Percentiles rank a stretch among this genome's conserved stretches.
phyloP scores from a whole-genome alignment of 202 grass and related monocot genomes.

The Cymbopogon flexuosus region DNA sequence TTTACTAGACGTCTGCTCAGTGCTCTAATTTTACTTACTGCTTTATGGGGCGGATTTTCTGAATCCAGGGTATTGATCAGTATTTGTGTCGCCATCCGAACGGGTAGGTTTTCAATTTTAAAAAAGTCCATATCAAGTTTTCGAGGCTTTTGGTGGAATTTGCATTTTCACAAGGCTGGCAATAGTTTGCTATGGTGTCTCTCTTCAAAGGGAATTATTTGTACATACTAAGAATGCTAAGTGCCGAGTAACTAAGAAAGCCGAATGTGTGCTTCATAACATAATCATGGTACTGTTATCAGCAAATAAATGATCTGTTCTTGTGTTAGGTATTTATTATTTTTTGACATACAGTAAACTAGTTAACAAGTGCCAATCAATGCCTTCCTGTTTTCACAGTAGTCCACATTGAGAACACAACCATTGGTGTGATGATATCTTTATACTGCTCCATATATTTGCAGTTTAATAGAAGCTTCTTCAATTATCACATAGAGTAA shows the following conservation, averaged over 20 bases:
- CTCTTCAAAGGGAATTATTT: not conserved
- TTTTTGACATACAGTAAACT: constrained; percentile 4
- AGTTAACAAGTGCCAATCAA: not conserved
- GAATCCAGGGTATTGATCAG: constrained; percentile 88
- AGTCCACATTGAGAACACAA: no score
- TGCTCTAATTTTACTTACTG: not conserved
- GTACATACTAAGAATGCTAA: not conserved
- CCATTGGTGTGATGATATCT: no score
- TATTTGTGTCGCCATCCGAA: constrained; percentile 86
- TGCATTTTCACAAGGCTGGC: not conserved
- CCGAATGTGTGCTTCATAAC: not conserved
- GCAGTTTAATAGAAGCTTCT: no score
- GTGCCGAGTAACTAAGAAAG: not conserved
- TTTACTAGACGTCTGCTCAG: not conserved
- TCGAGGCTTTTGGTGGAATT: not conserved
- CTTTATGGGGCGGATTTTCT: constrained; percentile 57
- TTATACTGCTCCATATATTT: no score
- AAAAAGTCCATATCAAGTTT: not conserved
- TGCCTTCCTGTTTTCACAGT: not conserved
- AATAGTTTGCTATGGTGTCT: not conserved
- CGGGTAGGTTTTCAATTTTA: constrained; percentile 42
- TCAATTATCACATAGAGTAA: no score
- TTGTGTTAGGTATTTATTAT: not conserved
- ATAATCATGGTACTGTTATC: not conserved
- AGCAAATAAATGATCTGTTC: not conserved